These are phyloP conservation scores for Arthrobotrys sphaeroides DNA, from an alignment of 2,329 filamentous ascomycete species.

Conservation along the genomic window DNA sequence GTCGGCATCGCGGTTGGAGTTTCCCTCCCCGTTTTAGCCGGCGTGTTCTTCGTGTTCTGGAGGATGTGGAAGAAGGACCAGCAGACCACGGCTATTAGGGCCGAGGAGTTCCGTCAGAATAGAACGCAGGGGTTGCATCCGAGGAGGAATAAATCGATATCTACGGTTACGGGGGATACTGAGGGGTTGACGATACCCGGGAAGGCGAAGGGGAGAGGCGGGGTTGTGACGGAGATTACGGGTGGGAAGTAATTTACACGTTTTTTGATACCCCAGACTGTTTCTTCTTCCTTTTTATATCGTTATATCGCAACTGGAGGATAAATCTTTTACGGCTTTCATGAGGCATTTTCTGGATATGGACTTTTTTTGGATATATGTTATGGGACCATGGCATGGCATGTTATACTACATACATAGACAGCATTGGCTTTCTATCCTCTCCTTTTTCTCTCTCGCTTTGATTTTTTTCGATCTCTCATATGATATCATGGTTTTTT, in stretches of 20 bases:
- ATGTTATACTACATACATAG: slow-evolving; percentile 7
- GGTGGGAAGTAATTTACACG: background rate
- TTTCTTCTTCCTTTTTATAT: background rate
- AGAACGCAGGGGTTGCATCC: background rate
- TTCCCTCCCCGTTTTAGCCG: slow-evolving; percentile 24
- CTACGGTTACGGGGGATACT: background rate
- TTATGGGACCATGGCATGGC: slow-evolving; percentile 6
- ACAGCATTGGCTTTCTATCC: background rate
- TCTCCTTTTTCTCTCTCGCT: too few relatives aligned
- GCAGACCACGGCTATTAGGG: background rate
- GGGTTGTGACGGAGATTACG: slow-evolving; percentile 15
- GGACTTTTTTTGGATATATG: too few relatives aligned
- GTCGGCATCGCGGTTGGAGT: slow-evolving; percentile 30
- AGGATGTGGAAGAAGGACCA: slow-evolving; percentile 2
- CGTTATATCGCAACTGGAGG: too few relatives aligned
- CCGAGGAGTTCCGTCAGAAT: background rate
- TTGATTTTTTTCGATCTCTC: background rate
- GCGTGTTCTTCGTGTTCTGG: slow-evolving; percentile 34
- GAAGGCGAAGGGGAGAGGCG: background rate
- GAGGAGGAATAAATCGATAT: background rate
- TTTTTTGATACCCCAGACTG: background rate
- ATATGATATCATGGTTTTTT: background rate
- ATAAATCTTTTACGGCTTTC: too few relatives aligned
- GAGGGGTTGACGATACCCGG: background rate
- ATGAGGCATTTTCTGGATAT: background rate